Base-by-base conservation (phyloP, 2,329 filamentous ascomycete genomes). In the Pyrenophora teres region DNA sequence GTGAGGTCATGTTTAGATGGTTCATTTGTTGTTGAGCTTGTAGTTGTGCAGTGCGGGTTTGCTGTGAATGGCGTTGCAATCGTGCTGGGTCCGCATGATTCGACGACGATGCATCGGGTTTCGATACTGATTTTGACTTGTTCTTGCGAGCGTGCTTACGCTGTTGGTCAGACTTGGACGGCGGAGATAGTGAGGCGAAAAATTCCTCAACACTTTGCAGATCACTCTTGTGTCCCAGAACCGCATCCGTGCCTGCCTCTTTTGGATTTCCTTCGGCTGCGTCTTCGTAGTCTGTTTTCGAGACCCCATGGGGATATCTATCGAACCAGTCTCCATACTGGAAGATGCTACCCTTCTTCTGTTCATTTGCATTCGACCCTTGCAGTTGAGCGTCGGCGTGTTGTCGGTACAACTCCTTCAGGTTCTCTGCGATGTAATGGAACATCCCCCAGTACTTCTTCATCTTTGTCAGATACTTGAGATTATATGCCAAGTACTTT, bases 361-460 rank as follows among this genome's bases (percentile, higher is more conserved):
- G 63, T 7, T 61, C 62, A 15, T 50, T 49, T 5, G 57, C 80
- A 10, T 71, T 74, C n/a, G 80, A 80, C 8, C 89, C 90, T 60
- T 85, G 83, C 46, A 87, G 81, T 25, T 87, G 85, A n/a, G 88
- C 87, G 71, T 97, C 92, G 13, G 92, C 87, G 62, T 92, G 93
- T 40, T 86, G 84, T 44, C 89, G 85, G 70, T 96, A 99, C 55
- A 95, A 86, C 47, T 93, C 89, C 53, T 94, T 92, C 31, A 97
- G 81, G 65, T 93, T 94, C 70, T 97, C 92, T 0, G 91, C 88
- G 83, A 97, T 92, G 77, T 92, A 97, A 70, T 96, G 90, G 69
- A 97, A 97, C 88, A 97, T 96, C 54, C 93, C 94, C 94, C 94
- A 99, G 67, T 94, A 92, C 54, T 90, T 90, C 79, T 96, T 97